A percentile compares a stretch with the other conserved stretches of the same genome.
phyloP scores from a whole-genome alignment of 257 asterid genomes.

The Nicotiana knightiana region DNA sequence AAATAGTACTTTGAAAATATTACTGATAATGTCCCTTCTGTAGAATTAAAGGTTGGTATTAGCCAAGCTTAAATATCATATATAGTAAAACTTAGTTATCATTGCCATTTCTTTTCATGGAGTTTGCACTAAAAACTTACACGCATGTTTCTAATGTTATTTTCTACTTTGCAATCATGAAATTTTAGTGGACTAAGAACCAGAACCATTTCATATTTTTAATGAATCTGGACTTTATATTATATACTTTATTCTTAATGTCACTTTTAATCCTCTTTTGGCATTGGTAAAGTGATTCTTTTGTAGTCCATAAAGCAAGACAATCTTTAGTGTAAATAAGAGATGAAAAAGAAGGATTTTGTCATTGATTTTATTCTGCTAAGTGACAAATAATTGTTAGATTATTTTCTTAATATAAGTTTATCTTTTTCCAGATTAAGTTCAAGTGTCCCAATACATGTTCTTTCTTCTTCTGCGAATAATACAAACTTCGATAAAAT shows the following conservation, averaged over 20 bases:
- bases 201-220: not conserved
- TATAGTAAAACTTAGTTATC: not conserved
- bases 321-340: not conserved
- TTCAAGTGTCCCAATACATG: not conserved
- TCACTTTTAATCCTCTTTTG: not conserved
- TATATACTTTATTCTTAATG: not conserved
- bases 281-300: not conserved
- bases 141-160: not conserved
- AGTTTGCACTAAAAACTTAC: not conserved
- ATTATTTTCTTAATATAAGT: not conserved
- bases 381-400: not conserved
- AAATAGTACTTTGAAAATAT: not conserved
- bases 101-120: slow-evolving; percentile 2
- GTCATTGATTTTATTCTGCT: not conserved
- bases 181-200: not conserved
- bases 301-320: slow-evolving; percentile 3
- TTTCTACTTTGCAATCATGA: not conserved
- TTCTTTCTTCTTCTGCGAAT: not conserved
- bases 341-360: not conserved
- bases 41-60: not conserved
- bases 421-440: not conserved
- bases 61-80: not conserved
- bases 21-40: not conserved
- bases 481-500: not conserved
- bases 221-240: not conserved